These are phyloP conservation scores for Trichoderma gamsii DNA, from an alignment of 495 filamentous ascomycete species.

Conservation along the genomic window DNA sequence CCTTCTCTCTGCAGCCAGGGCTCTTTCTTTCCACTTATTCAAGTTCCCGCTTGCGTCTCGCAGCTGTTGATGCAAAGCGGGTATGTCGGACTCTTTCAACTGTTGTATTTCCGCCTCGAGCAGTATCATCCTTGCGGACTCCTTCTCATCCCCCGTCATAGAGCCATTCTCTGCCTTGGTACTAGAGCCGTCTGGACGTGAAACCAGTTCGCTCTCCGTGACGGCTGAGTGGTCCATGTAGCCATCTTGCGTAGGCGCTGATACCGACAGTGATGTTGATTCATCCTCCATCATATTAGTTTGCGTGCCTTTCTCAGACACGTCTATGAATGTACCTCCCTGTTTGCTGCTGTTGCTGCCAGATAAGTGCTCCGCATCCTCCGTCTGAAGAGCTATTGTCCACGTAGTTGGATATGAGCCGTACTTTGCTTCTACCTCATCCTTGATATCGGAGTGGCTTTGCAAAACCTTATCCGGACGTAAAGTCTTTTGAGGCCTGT, in stretches of 20 bases:
- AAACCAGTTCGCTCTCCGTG: background rate
- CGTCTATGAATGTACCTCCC: background rate
- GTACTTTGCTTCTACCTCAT: background rate
- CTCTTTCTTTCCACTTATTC: constrained; percentile 43
- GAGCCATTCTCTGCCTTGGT: background rate
- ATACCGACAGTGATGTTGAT: background rate
- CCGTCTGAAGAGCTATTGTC: background rate
- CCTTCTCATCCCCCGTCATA: constrained; percentile 30
- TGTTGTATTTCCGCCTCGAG: constrained; percentile 38
- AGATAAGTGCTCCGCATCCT: background rate
- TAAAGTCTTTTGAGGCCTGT: background rate
- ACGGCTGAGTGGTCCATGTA: background rate
- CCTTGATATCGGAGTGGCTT: background rate
- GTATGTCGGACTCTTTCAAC: constrained; percentile 32
- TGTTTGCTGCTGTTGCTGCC: background rate
- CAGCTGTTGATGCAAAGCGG: constrained; percentile 39
- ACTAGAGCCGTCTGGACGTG: background rate
- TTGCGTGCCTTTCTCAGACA: background rate
- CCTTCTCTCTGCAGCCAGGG: constrained; percentile 45
- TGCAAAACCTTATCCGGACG: background rate
- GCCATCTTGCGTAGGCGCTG: background rate
- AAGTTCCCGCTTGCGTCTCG: constrained; percentile 37
- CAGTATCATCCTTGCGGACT: constrained; percentile 36
- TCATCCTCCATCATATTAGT: background rate
- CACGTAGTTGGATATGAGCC: background rate